These are phyloP conservation scores for Euphrasia arctica DNA, from an alignment of 305 asterid genomes.

Conservation along the genomic window DNA sequence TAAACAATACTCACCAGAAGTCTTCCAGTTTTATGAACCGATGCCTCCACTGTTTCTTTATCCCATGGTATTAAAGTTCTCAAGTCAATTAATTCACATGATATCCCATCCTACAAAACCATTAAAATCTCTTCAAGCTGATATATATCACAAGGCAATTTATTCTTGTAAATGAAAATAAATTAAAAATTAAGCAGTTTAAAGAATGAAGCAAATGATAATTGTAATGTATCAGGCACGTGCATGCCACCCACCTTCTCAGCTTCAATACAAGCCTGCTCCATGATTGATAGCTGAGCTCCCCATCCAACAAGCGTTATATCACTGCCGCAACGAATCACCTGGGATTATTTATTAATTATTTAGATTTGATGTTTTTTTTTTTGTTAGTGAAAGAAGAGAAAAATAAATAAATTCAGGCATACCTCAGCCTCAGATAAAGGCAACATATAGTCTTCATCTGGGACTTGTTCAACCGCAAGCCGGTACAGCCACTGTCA, in stretches of 20 bases:
- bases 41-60: slow-evolving; percentile 90
- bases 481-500: slow-evolving; percentile 88
- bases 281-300: slow-evolving; percentile 83
- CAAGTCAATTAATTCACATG: slow-evolving; percentile 94
- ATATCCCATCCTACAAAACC: slow-evolving; percentile 75
- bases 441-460: slow-evolving; percentile 80
- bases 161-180: not conserved
- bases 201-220: not conserved
- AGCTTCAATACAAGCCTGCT: slow-evolving; percentile 83
- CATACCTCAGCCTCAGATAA: slow-evolving; percentile 93
- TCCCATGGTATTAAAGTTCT: slow-evolving; percentile 96
- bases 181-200: not conserved
- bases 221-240: slow-evolving; percentile 1
- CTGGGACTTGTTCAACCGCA: slow-evolving; percentile 95
- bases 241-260: slow-evolving; percentile 53
- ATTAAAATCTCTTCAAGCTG: not conserved
- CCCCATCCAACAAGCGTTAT: slow-evolving; percentile 99
- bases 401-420: slow-evolving; percentile 9
- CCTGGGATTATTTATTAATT: slow-evolving; percentile 41
- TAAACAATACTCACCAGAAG: slow-evolving; percentile 56
- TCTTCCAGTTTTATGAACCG: slow-evolving; percentile 90
- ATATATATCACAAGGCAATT: slow-evolving; percentile 17
- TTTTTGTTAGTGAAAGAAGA: slow-evolving; percentile 5
- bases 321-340: slow-evolving; percentile 87
- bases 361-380: slow-evolving; percentile 19